phyloP scores from a whole-genome alignment of 768 basidiomycete species.

The Boletus tomentosulus region DNA sequence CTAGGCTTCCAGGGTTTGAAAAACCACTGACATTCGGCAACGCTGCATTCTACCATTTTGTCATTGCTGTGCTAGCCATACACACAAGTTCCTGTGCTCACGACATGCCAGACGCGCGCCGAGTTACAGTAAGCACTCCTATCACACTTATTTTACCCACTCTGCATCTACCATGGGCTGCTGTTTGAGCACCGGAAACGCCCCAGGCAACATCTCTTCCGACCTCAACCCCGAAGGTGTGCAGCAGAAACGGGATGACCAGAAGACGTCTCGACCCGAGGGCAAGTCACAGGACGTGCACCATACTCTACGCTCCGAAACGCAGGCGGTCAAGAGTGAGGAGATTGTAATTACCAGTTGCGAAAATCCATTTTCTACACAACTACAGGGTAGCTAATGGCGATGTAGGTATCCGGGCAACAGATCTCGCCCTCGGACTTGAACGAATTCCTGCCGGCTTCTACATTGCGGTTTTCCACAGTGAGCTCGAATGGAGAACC shows the following conservation, averaged over 20 bases:
- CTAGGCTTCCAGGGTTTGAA: no score
- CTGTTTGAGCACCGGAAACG: neutral
- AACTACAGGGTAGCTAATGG: neutral
- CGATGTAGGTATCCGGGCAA: neutral
- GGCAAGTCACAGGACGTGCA: no score
- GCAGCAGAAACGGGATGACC: neutral
- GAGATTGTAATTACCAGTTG: neutral
- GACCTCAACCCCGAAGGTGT: neutral
- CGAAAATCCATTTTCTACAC: neutral
- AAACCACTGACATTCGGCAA: no score
- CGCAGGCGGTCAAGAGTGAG: neutral
- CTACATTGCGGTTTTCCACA: neutral
- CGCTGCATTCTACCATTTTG: no score
- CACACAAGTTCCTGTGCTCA: neutral
- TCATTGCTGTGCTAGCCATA: no score
- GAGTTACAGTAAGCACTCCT: no score
- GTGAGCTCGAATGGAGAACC: neutral
- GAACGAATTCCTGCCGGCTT: neutral
- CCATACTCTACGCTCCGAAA: no score
- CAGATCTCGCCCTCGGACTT: neutral
- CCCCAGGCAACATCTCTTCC: neutral
- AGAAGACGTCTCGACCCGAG: no score
- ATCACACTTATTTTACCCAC: no score
- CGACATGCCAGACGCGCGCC: no score
- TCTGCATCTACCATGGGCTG: neutral